Base-by-base conservation (phyloP, 495 filamentous ascomycete genomes). In the Hypomontagnella submonticulosa region DNA sequence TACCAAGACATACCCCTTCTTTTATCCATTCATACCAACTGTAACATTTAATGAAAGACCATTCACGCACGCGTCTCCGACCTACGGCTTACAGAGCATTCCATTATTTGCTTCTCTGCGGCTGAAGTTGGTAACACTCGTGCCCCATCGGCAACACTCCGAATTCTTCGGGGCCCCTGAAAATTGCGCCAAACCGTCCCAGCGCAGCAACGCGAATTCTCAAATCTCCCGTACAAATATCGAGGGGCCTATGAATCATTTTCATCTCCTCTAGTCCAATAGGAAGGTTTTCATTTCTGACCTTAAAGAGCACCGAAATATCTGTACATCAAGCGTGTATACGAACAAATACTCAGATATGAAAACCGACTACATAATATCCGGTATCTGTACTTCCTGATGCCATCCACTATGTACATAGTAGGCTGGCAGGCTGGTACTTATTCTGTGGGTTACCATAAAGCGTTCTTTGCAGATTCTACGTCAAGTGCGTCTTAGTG, bases 71-170 rank as follows among this genome's bases (percentile, higher is more conserved):
- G 16, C 41, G 18, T 60, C 42, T 30, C 27, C 42, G 52, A 36
- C 52, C 37, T 56, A 15, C 37, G 46, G 16, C 52, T 27, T 56
- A 23, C 32, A 51, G 38, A 57, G 50, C 65, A 68, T 68, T 68
- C 65, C 54, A 68, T 52, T 47, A 41, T 38, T 51, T 55, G 57
- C n/a, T 33, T n/a, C 30, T 42, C 15, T 69, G 66, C 56, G 66
- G 60, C 60, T 69, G 66, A 69, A 60, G 63, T 47, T 51, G 49
- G 49, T 18, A 47, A 64, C 18, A 3, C 6, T 6, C 6, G 23
- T 48, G 42, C 36, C 55, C 55, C 42, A n/a, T 56, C 49, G 43
- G 60, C 27, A 69, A 15, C 50, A 27, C 48, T 37, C 49, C 50
- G 59, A 52, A 40, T 43, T 32, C 43, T 44, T 47, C 12, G 18